Evolutionary conservation across 306 rosid genomes (phyloP).

Genomic region (Begonia fuchsioides): DNA sequence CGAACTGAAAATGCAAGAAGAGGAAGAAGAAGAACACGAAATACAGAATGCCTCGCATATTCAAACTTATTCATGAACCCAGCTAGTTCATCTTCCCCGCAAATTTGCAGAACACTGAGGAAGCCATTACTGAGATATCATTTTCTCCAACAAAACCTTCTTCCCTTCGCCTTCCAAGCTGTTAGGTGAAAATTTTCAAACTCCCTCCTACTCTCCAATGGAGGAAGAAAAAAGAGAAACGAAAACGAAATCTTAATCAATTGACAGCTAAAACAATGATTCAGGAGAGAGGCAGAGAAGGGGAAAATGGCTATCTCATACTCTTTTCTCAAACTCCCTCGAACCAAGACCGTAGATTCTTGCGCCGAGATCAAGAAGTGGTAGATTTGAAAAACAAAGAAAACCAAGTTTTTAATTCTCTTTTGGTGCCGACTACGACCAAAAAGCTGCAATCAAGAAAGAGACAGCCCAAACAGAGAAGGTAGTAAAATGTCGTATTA

Average conservation of each 20-base stretch:
- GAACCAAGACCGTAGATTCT: background rate
- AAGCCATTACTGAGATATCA: background rate
- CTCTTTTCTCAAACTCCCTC: background rate
- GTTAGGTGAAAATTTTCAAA: no score
- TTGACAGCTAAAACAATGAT: background rate
- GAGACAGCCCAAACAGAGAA: background rate
- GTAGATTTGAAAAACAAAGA: background rate
- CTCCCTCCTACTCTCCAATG: background rate
- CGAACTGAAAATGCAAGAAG: constrained; percentile 36
- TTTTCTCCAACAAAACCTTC: background rate
- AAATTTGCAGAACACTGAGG: background rate
- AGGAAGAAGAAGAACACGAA: constrained; percentile 18
- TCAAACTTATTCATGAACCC: constrained; percentile 8
- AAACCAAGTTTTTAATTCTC: background rate
- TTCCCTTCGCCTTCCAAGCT: background rate
- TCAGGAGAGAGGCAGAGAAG: constrained; percentile 2
- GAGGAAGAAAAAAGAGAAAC: background rate
- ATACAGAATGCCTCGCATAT: constrained; percentile 6
- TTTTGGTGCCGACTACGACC: background rate
- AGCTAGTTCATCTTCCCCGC: constrained; percentile 2
- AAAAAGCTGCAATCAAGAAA: background rate
- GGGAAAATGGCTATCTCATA: background rate
- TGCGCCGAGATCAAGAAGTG: background rate
- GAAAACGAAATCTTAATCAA: constrained; percentile 2
- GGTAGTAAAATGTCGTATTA: no score